Evolutionary conservation across 495 filamentous ascomycete species (phyloP), one percentile per base, ranked within the genome.

Genomic region (Penicillium longicatenatum): DNA sequence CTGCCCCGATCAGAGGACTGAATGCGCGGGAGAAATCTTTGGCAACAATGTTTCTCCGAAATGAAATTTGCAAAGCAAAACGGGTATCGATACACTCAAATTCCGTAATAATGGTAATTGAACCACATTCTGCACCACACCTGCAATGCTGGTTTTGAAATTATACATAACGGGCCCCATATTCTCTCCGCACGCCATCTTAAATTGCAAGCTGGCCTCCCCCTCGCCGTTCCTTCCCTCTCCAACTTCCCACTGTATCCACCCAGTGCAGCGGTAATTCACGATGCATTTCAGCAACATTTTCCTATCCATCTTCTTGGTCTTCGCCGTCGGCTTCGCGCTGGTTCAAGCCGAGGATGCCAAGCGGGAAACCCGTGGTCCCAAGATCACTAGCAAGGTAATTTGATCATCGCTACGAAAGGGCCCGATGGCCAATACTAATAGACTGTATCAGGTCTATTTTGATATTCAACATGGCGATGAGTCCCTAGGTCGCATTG

Each of bases 401-500:
- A 58, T 50, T 50, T 5, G 31, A 9, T 21, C 44, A 33, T 31
- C 20, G 9, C 22, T 33, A n/a, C 31, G 12, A n/a, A 49, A 17
- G 31, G 10, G n/a, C 20, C 21, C 31, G 5, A 19, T 20, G 24
- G n/a, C 19, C 33, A 39, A 49, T 58, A 8, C 62, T 70, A 21
- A 74, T 29, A 33, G 8, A 52, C 41, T 6, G 0, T 19, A 10
- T 19, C 14, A 89, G 85, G 87, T 97, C 70, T 97, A 87, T 76
- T 98, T 99, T 71, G 95, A 98, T 67, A 91, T 99, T 62, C 77
- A 86, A 59, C 92, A 97, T 75, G 95, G 90, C 63, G 95, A 91
- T 63, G 83, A 97, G 77, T 64, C 84, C 20, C 64, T 98, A 37
- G 94, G 94, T 52, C 84, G 89, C 50, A 86, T 99, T 68, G 91